phyloP scores from a whole-genome alignment of 768 basidiomycete species.

The Lyophyllum decastes region DNA sequence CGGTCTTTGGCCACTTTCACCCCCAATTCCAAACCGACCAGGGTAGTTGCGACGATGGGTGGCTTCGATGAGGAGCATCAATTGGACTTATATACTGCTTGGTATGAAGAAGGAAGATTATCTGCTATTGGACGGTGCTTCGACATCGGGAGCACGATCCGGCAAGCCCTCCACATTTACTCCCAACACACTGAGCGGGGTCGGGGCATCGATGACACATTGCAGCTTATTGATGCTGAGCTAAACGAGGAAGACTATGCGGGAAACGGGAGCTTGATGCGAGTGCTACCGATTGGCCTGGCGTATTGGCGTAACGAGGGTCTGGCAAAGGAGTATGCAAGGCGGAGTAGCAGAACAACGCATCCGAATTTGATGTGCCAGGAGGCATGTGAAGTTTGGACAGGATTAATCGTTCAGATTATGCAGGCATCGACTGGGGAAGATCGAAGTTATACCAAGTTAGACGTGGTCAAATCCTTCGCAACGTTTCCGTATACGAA shows the following conservation, averaged over 20 bases:
- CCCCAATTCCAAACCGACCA: constrained; percentile 1
- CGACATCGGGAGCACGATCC: constrained; percentile 39
- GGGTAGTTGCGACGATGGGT: neutral
- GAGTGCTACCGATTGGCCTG: constrained; percentile 44
- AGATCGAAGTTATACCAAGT: constrained; percentile 32
- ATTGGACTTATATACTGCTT: constrained; percentile 14
- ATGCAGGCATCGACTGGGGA: constrained; percentile 27
- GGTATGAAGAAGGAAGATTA: constrained; percentile 12
- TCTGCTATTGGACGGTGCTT: constrained; percentile 22
- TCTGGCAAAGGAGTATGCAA: constrained; percentile 31
- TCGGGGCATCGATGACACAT: constrained; percentile 20
- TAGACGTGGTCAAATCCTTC: constrained; percentile 39
- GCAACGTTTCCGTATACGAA: constrained; percentile 37
- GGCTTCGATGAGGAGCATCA: constrained; percentile 21
- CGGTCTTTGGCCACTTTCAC: constrained; percentile 36
- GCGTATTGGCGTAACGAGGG: constrained; percentile 40
- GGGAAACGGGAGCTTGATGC: constrained; percentile 48
- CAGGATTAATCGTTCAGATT: constrained; percentile 32
- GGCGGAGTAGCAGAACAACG: constrained; percentile 42
- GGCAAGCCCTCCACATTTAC: constrained; percentile 34
- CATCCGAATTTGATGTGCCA: constrained; percentile 42
- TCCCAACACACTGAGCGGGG: neutral
- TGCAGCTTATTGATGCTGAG: constrained; percentile 28
- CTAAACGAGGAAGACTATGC: constrained; percentile 26
- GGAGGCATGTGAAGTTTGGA: constrained; percentile 45